A percentile compares a stretch with the other conserved stretches of the same genome.
These are phyloP conservation scores for Trametes sanguinea DNA, from an alignment of 768 basidiomycete species.

Conservation along the genomic window DNA sequence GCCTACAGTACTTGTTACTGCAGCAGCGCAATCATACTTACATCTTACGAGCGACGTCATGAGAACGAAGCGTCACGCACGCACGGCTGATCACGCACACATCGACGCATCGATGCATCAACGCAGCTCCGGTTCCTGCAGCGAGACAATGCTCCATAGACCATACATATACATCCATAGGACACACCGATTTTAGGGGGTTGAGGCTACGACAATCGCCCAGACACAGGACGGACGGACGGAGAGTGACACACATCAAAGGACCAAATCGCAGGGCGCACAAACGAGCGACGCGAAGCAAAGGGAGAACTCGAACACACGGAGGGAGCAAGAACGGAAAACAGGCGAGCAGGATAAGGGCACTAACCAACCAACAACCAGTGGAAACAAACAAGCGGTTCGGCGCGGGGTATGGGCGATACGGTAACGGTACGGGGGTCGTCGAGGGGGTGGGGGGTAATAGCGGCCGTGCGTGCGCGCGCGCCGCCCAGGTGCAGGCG, in stretches of 20 bases:
- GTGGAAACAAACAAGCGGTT: constrained; percentile 10
- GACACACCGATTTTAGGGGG: constrained; percentile 4
- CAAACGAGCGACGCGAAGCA: no score
- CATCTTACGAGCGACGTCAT: no score
- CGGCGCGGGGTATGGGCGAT: constrained; percentile 16
- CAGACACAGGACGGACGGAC: background rate
- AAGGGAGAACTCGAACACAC: background rate
- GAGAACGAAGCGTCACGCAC: no score
- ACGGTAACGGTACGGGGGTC: background rate
- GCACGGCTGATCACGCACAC: no score
- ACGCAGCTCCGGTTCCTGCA: no score
- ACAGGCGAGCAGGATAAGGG: background rate
- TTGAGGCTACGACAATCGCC: background rate
- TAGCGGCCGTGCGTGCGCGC: no score
- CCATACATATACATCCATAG: constrained; percentile 25
- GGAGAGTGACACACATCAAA: background rate
- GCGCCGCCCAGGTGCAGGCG: no score
- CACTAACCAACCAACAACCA: constrained; percentile 21
- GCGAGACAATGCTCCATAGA: constrained; percentile 5
- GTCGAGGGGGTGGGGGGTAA: no score
- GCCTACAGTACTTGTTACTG: no score
- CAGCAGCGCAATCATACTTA: no score
- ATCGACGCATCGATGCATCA: no score
- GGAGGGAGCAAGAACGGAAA: background rate
- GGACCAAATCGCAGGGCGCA: no score